phyloP scores from a whole-genome alignment of 1,284 basidiomycete genomes.

The Malassezia vespertilionis region DNA sequence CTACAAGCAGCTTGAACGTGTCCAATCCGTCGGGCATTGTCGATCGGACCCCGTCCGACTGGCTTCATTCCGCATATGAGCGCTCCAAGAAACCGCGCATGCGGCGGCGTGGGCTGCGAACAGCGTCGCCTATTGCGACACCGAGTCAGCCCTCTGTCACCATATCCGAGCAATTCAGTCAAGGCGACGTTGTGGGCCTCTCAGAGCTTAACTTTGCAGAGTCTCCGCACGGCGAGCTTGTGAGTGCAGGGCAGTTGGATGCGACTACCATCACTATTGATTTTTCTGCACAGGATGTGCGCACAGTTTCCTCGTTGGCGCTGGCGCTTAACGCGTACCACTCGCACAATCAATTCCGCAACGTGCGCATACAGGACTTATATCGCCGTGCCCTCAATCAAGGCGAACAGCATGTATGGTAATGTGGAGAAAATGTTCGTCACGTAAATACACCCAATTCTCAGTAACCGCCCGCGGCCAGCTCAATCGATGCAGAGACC shows the following conservation, averaged over 20 bases:
- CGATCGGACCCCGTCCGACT: conserved; percentile 2
- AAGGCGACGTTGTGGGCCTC: conserved; percentile 7
- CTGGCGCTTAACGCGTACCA: conserved; percentile 9
- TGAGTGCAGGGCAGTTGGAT: conserved; percentile 1
- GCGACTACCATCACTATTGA: conserved; percentile 5
- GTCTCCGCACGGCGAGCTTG: conserved; percentile 1
- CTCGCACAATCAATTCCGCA: conserved; percentile 4
- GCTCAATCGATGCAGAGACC: conserved; percentile 22
- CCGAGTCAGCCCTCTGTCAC: not conserved
- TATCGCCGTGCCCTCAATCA: not conserved
- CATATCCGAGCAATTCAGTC: not conserved
- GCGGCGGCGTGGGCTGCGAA: not conserved
- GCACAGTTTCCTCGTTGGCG: not conserved
- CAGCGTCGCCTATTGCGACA: not conserved
- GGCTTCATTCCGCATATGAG: not conserved
- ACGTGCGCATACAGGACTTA: conserved; percentile 4
- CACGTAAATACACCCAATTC: not conserved
- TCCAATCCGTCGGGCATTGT: conserved; percentile 5
- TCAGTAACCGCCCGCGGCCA: conserved; percentile 24
- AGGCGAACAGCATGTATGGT: conserved; percentile 4
- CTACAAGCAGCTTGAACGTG: not conserved
- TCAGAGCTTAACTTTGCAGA: conserved; percentile 2
- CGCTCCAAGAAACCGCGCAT: not conserved
- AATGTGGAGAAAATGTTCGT: not conserved
- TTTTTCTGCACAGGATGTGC: conserved; percentile 3